Evolutionary conservation across 2,329 filamentous ascomycete genomes (phyloP).

Genomic region (Ophiostoma novo-ulmi): DNA sequence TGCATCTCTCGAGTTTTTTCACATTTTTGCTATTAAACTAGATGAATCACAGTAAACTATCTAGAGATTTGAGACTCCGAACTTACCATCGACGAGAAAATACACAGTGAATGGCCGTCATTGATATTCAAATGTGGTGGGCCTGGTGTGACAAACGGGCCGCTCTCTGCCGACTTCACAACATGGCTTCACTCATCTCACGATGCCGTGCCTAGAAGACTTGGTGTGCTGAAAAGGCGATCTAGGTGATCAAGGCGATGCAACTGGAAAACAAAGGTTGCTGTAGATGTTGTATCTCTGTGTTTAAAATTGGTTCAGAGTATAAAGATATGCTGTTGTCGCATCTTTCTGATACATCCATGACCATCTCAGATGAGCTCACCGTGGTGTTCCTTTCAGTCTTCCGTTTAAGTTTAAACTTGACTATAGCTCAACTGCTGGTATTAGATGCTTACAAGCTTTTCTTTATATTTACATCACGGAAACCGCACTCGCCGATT

Average conservation of each 20-base stretch:
- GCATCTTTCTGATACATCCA: neutral
- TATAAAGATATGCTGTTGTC: neutral
- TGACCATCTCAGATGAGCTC: neutral
- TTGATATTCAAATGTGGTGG: neutral
- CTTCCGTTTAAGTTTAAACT: neutral
- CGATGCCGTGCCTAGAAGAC: neutral
- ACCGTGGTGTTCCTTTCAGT: neutral
- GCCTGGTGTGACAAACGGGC: conserved; percentile 22
- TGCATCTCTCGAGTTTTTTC: neutral
- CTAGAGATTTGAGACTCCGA: neutral
- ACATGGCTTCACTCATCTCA: conserved; percentile 12
- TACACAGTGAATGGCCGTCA: neutral
- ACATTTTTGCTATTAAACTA: neutral
- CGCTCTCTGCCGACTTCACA: conserved; percentile 15
- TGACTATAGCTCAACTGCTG: too few species aligned
- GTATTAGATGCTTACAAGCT: too few species aligned
- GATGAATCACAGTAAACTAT: neutral
- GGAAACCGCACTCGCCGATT: neutral
- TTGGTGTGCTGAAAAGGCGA: neutral
- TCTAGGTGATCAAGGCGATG: neutral
- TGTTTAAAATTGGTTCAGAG: neutral
- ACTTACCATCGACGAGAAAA: neutral
- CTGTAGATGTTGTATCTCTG: neutral
- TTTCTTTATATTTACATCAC: too few species aligned
- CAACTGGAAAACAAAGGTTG: neutral